Evolutionary conservation across 73 alveolate species (phyloP).

Genomic region (Uronychia setigera): DNA sequence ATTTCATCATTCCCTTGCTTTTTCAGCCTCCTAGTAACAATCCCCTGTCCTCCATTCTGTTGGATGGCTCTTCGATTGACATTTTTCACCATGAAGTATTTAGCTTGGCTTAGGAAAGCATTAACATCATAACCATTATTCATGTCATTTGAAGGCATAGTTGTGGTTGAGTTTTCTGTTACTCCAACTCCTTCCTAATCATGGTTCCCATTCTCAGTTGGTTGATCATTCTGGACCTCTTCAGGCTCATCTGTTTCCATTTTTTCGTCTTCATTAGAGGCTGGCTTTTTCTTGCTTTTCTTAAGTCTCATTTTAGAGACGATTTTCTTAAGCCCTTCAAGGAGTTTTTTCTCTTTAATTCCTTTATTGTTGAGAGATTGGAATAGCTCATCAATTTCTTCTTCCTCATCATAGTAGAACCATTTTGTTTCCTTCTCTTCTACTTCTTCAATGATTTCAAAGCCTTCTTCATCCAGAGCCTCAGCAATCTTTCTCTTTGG

Average conservation of each 20-base stretch:
- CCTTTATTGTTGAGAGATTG: slow-evolving; percentile 63
- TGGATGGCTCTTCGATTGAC: not conserved
- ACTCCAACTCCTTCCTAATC: not conserved
- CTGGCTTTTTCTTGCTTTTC: slow-evolving; percentile 25
- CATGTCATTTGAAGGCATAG: not conserved
- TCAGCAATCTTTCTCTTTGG: not conserved
- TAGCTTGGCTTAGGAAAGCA: not conserved
- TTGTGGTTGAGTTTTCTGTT: not conserved
- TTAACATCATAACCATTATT: not conserved
- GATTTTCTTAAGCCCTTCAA: slow-evolving; percentile 52
- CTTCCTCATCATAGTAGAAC: slow-evolving; percentile 64
- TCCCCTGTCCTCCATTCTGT: not conserved
- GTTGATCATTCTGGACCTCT: slow-evolving; percentile 4
- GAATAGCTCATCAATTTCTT: slow-evolving; percentile 32
- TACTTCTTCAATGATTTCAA: not conserved
- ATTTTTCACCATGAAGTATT: not conserved
- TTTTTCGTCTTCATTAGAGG: slow-evolving; percentile 36
- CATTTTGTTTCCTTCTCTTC: slow-evolving; percentile 25
- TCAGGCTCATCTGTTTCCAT: slow-evolving; percentile 21
- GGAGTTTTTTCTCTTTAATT: slow-evolving; percentile 62
- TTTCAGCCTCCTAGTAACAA: not conserved
- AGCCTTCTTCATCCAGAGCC: slow-evolving; percentile 4
- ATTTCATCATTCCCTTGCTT: not conserved
- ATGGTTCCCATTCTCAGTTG: too few species aligned
- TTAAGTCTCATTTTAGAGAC: slow-evolving; percentile 41